Percentiles rank a stretch among this genome's conserved stretches.
These are phyloP conservation scores for Rhodotorula sp. DNA, from an alignment of 1,284 basidiomycete species.

Conservation along the genomic window DNA sequence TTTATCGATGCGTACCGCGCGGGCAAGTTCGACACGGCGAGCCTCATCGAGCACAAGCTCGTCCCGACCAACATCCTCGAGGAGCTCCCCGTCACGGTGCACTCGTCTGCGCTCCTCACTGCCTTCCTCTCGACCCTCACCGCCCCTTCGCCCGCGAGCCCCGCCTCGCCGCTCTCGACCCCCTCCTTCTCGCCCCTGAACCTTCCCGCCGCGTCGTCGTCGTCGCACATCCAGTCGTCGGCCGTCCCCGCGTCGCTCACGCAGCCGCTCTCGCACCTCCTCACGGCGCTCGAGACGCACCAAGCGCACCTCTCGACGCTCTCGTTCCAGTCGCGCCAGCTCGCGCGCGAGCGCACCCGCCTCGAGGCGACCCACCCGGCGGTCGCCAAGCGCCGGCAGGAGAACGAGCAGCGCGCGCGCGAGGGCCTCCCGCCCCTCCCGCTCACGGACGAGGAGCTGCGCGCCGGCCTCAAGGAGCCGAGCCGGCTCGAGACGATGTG, in stretches of 20 bases:
- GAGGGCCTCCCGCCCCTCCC: conserved; percentile 82
- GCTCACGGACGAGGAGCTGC: conserved; percentile 70
- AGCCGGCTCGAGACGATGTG: conserved; percentile 83
- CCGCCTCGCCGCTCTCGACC: conserved; percentile 47
- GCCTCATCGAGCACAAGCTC: conserved; percentile 79
- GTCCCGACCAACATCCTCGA: conserved; percentile 88
- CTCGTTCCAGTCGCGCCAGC: conserved; percentile 87
- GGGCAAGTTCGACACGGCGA: conserved; percentile 81
- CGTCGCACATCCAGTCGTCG: conserved; percentile 45
- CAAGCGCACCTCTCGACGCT: conserved; percentile 90
- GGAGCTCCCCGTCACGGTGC: conserved; percentile 84
- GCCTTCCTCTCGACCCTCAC: conserved; percentile 78
- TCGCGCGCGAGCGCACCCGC: conserved; percentile 79
- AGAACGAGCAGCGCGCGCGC: conserved; percentile 77
- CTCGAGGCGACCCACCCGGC: conserved; percentile 66
- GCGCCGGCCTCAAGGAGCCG: conserved; percentile 75
- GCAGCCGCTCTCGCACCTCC: conserved; percentile 78
- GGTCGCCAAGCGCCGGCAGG: conserved; percentile 81
- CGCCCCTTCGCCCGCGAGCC: conserved; percentile 50
- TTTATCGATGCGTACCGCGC: conserved; percentile 85
- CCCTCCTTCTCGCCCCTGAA: conserved; percentile 46
- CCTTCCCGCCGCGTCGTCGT: conserved; percentile 40
- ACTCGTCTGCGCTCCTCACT: conserved; percentile 79
- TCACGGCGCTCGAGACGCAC: conserved; percentile 81
- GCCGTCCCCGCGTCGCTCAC: conserved; percentile 77